phyloP scores from a whole-genome alignment of 306 rosid genomes.

The Gastrolobium villosum region DNA sequence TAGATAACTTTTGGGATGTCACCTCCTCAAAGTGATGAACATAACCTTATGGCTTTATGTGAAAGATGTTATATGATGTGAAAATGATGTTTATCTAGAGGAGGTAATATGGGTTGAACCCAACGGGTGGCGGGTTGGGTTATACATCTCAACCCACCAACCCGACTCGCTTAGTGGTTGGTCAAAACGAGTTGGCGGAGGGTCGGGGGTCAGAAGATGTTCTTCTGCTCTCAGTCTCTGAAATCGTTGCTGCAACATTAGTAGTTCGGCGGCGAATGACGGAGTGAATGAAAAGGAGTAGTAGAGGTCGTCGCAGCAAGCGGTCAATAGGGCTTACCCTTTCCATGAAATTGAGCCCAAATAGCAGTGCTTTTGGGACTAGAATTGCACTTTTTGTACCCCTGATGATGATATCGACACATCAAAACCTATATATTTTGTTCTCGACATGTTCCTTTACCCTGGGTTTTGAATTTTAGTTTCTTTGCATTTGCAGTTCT shows the following conservation, averaged over 20 bases:
- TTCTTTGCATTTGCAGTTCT: background rate
- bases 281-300: conserved; percentile 45
- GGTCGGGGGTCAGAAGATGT: background rate
- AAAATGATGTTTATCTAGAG: too few species aligned
- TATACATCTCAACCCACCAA: too few species aligned
- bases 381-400: conserved; percentile 75
- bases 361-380: conserved; percentile 92
- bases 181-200: too few species aligned
- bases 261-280: conserved; percentile 42
- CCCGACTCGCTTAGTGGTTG: too few species aligned
- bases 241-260: conserved; percentile 41
- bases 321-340: conserved; percentile 70
- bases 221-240: conserved; percentile 45
- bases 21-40: too few species aligned
- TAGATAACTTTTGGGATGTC: too few species aligned
- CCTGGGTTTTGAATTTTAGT: conserved; percentile 70
- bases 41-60: too few species aligned
- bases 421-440: conserved; percentile 89
- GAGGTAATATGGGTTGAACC: too few species aligned
- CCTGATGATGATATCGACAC: conserved; percentile 87
- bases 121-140: too few species aligned
- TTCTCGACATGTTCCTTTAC: conserved; percentile 97
- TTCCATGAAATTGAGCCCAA: conserved; percentile 83
- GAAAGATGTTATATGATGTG: too few species aligned
- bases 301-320: conserved; percentile 51